Evolutionary conservation across 345 rosid genomes (phyloP).

Genomic region (Populus tremula): DNA sequence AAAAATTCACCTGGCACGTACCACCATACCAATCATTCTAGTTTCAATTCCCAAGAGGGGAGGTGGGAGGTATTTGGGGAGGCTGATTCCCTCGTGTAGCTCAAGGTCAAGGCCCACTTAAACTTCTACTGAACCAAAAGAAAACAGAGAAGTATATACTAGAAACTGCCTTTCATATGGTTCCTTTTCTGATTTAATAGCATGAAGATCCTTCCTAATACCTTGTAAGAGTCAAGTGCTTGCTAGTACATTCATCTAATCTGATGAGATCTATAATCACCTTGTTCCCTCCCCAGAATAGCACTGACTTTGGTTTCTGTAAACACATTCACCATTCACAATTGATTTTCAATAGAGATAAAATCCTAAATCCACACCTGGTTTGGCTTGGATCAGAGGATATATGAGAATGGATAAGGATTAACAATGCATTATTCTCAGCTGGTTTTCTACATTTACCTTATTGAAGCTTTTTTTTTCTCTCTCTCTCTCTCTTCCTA

Average conservation of each 20-base stretch:
- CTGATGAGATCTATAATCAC: no score
- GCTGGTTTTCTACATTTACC: not conserved
- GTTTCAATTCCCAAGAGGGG: no score
- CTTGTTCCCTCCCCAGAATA: no score
- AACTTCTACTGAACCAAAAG: no score
- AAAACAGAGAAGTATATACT: not conserved
- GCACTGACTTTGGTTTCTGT: no score
- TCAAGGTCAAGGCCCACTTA: no score
- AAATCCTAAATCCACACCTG: not conserved
- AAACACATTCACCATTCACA: not conserved
- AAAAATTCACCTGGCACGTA: no score
- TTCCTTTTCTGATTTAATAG: not conserved
- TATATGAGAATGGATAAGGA: not conserved
- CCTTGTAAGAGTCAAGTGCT: not conserved
- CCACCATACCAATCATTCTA: no score
- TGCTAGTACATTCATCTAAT: not conserved
- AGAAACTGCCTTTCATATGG: not conserved
- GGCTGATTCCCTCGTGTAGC: no score
- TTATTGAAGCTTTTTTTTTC: not conserved
- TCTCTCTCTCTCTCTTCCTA: not conserved
- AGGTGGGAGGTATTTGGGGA: no score
- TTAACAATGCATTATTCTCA: not conserved
- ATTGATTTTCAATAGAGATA: not conserved
- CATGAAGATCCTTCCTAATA: not conserved
- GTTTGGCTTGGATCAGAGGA: not conserved